Conservation (phyloP, 2,329 filamentous ascomycete genomes). For the Talaromyces sp. region DNA sequence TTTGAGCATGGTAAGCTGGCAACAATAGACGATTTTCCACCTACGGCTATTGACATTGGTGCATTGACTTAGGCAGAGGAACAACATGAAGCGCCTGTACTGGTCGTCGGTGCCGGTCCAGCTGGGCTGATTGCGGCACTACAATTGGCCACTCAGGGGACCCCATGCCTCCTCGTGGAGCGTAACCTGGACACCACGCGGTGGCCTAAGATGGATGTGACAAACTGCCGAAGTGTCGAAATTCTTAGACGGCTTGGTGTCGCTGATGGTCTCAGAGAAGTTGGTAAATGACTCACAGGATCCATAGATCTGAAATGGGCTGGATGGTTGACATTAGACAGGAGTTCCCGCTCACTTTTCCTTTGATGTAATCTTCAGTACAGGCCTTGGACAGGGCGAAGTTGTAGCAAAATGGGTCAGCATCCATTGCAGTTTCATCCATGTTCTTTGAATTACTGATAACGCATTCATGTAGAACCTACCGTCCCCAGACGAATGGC, state of each 20-base stretch:
- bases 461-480: not conserved
- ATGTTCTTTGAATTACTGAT: too few relatives aligned
- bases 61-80: too few relatives aligned
- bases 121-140: not conserved
- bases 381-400: not conserved
- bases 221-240: conserved; percentile 38
- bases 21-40: too few relatives aligned
- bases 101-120: not conserved
- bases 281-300: not conserved
- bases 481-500: conserved; percentile 18
- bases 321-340: not conserved
- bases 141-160: not conserved
- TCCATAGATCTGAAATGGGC: too few relatives aligned
- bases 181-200: conserved; percentile 28
- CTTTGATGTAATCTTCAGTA: conserved; percentile 16
- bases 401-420: not conserved
- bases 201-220: conserved; percentile 43
- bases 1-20: too few relatives aligned
- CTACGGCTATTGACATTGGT: too few relatives aligned
- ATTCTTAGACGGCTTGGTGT: conserved; percentile 22
- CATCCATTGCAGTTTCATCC: not conserved
- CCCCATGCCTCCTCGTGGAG: conserved; percentile 27
- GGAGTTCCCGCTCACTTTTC: not conserved
- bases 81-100: not conserved
- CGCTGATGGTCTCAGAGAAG: not conserved